Evolutionary conservation across 1,139 yeast species (phyloP), one percentile per base, ranked within the genome.

Genomic region (Debaryomycetaceae sp.): DNA sequence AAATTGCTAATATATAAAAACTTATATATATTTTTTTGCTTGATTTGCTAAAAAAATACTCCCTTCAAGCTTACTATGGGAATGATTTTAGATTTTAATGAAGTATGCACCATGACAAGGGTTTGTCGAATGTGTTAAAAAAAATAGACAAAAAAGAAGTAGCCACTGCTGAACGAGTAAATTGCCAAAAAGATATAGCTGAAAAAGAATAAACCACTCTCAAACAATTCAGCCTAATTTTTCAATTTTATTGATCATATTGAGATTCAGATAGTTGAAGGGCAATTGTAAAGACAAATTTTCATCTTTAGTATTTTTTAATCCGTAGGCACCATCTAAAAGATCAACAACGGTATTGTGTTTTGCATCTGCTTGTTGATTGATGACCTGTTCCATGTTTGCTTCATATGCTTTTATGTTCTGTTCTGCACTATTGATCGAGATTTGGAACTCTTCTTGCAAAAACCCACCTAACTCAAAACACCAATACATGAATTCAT

Each of bases 391-490:
- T 19, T 11, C 29, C 40, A 19, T 31, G 7, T 33, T 24, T 35
- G 11, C 16, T 22, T 16, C 3, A 32, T 18, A 14, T 16, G 31
- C 29, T 30, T 33, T 6, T 33, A 22, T 15, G 31, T 24, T 7
- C 17, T 14, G 14, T 13, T 22, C 26, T 22, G 11, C 28, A 9
- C 30, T 22, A 11, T 17, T 18, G 6, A 33, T 41, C 16, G 24
- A n/a, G 6, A 30, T 15, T 26, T 44, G 46, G 33, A 65, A 56
- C 19, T 68, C 74, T n/a, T 59, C 61, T 29, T 59, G 57, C 31
- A 79, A 59, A 49, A 80, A 81, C 0, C 88, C 87, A 6, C 88
- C 86, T 37, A 82, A 61, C 52, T 84, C 91, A 17, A 84, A 83
- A 40, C 75, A 64, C 83, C 88, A 83, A 1, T 75, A 73, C 49